Conservation (phyloP, 305 asterid genomes). For the Fraxinus paxiana region DNA sequence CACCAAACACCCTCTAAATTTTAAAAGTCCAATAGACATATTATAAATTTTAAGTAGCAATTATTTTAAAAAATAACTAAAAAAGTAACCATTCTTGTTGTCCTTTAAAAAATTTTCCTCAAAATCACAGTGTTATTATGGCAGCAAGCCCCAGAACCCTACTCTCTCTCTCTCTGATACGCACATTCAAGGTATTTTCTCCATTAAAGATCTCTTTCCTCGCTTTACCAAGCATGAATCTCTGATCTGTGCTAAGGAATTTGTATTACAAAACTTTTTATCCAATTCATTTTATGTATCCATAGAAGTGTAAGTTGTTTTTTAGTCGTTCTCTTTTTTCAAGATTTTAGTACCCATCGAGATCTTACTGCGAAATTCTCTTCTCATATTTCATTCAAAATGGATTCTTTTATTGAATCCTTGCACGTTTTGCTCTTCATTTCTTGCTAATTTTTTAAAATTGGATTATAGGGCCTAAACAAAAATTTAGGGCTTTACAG, state of each 20-base stretch:
- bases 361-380: background rate
- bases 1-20: too few relatives aligned
- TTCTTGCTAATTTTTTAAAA: background rate
- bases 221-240: background rate
- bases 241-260: background rate
- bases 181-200: background rate
- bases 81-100: background rate
- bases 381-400: background rate
- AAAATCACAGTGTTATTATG: background rate
- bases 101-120: background rate
- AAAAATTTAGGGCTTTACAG: slow-evolving; percentile 31
- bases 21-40: too few relatives aligned
- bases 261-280: background rate
- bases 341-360: background rate
- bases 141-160: background rate
- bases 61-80: background rate
- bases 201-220: background rate
- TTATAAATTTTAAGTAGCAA: background rate
- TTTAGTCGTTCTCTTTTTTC: background rate
- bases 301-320: background rate
- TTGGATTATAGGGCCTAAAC: slow-evolving; percentile 24
- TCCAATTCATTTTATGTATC: background rate
- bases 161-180: background rate
- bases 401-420: background rate
- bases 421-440: background rate